phyloP scores from a whole-genome alignment of 306 rosid genomes.

The Senna tora region DNA sequence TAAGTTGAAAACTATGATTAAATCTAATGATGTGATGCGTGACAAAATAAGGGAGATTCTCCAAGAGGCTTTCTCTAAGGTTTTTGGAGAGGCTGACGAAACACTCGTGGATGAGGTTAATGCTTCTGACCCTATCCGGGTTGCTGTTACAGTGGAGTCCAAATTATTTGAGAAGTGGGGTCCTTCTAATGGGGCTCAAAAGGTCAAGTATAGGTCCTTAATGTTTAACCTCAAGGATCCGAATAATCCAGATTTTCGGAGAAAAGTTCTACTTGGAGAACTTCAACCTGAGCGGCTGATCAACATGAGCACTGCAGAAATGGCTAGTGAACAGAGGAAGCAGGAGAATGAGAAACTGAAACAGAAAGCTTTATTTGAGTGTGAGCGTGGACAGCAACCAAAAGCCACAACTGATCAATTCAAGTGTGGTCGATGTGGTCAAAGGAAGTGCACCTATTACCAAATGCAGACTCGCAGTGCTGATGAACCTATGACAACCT shows the following conservation, averaged over 20 bases:
- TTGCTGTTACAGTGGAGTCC: conserved; percentile 88
- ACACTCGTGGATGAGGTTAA: conserved; percentile 54
- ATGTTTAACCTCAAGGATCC: conserved; percentile 90
- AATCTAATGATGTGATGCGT: conserved; percentile 64
- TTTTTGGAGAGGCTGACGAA: conserved; percentile 70
- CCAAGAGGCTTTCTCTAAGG: conserved; percentile 77
- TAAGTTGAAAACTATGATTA: conserved; percentile 73
- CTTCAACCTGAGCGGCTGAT: conserved; percentile 64
- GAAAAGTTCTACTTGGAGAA: conserved; percentile 88
- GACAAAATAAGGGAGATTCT: conserved; percentile 86
- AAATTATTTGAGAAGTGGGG: conserved; percentile 90
- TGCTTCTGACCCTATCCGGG: conserved; percentile 81
- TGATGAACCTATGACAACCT: conserved; percentile 99
- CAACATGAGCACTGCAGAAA: conserved; percentile 77
- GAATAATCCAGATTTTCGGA: conserved; percentile 92
- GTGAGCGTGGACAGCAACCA: conserved; percentile 71
- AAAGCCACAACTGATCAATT: conserved; percentile 95
- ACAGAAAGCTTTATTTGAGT: conserved; percentile 81
- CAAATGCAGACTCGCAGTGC: conserved; percentile 99
- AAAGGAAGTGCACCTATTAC: conserved; percentile 87
- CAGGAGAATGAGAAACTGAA: conserved; percentile 66
- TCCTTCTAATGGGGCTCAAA: conserved; percentile 82
- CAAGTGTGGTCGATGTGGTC: conserved; percentile 88
- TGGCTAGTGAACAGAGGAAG: conserved; percentile 94
- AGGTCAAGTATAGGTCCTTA: conserved; percentile 87